Evolutionary conservation across 129 eudicot genomes (phyloP).

Genomic region (Deinandra increscens): DNA sequence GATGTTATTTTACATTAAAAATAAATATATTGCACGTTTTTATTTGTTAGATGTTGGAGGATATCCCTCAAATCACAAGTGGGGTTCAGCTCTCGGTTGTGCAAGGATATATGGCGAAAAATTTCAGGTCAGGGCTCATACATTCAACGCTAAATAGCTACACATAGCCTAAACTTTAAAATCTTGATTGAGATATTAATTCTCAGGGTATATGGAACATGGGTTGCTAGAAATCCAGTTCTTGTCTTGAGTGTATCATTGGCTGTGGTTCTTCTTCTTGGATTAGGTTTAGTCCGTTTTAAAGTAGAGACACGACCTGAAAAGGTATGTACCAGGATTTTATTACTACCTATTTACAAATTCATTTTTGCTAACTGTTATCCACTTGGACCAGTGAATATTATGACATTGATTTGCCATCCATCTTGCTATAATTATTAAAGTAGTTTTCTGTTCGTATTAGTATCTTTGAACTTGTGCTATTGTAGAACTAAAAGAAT

Average conservation of each 20-base stretch:
- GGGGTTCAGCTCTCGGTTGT: slow-evolving; percentile 85
- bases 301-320: slow-evolving; percentile 95
- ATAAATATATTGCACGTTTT: neutral
- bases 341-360: neutral
- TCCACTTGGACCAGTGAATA: neutral
- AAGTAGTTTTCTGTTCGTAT: neutral
- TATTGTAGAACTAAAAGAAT: no score
- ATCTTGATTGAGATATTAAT: slow-evolving; percentile 19
- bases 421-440: neutral
- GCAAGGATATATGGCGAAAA: slow-evolving; percentile 92
- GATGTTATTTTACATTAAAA: neutral
- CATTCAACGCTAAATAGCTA: slow-evolving; percentile 22
- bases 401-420: neutral
- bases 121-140: slow-evolving; percentile 56
- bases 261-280: slow-evolving; percentile 69
- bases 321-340: slow-evolving; percentile 51
- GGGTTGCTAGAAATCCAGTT: slow-evolving; percentile 89
- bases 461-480: slow-evolving; percentile 13
- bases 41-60: slow-evolving; percentile 64
- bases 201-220: slow-evolving; percentile 84
- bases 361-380: neutral
- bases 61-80: slow-evolving; percentile 50
- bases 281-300: slow-evolving; percentile 79
- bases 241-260: slow-evolving; percentile 73
- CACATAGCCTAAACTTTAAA: slow-evolving; percentile 16